Conservation (phyloP, 768 basidiomycete genomes). For the Phaeotremella skinneri region DNA sequence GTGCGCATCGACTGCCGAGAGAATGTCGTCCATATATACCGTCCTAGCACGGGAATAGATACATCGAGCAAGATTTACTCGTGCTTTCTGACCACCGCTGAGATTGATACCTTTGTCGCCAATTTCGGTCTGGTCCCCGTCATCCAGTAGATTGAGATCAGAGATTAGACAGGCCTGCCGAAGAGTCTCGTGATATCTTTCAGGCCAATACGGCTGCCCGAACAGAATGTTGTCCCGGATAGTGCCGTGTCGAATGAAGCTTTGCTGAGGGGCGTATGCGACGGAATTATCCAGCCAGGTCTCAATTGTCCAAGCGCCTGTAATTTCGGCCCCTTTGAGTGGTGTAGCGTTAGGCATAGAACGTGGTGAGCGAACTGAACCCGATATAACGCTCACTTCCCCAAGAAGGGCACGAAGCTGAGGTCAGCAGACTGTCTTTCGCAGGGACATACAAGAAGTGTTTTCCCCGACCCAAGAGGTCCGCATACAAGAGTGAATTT, state of each 20-base stretch:
- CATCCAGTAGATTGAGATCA: constrained; percentile 40
- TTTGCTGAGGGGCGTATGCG: constrained; percentile 45
- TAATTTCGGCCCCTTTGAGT: constrained; percentile 4
- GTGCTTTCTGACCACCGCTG: constrained; percentile 44
- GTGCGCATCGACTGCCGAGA: constrained; percentile 50
- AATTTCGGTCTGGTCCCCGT: constrained; percentile 48
- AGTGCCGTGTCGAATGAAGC: constrained; percentile 44
- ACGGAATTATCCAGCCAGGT: constrained; percentile 36
- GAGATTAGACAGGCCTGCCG: constrained; percentile 36
- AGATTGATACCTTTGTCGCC: constrained; percentile 47
- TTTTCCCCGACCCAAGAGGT: constrained; percentile 50
- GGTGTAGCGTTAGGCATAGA: constrained; percentile 30
- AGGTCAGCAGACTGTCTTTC: not conserved
- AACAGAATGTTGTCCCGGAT: constrained; percentile 59
- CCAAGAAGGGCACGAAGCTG: constrained; percentile 45
- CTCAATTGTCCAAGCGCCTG: constrained; percentile 16
- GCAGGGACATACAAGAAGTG: constrained; percentile 34
- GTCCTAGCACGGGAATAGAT: constrained; percentile 49
- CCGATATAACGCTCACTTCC: constrained; percentile 33
- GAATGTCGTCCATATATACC: constrained; percentile 45
- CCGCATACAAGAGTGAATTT: constrained; percentile 44
- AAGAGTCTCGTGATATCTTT: constrained; percentile 41
- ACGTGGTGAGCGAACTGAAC: constrained; percentile 29
- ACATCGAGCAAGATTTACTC: constrained; percentile 48
- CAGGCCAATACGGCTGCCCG: constrained; percentile 44